These are phyloP conservation scores for Wakefieldia striispora DNA, from an alignment of 768 basidiomycete genomes.

Conservation along the genomic window DNA sequence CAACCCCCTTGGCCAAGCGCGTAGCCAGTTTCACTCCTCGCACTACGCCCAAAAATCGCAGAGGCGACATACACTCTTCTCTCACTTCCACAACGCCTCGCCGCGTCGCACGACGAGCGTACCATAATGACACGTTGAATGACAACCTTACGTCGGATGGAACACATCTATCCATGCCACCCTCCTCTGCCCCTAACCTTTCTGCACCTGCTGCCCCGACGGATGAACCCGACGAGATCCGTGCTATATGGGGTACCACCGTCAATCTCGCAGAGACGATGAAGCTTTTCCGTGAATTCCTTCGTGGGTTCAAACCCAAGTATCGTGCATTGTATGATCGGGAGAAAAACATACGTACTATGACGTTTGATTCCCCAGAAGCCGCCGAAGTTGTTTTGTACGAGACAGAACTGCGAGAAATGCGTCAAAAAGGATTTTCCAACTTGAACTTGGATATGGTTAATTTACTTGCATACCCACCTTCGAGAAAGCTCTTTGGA, in stretches of 20 bases:
- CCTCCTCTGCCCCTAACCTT: conserved; percentile 53
- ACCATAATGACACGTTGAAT: conserved; percentile 21
- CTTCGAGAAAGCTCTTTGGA: conserved; percentile 74
- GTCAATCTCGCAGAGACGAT: conserved; percentile 91
- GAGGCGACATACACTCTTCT: conserved; percentile 28
- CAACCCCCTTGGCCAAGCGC: conserved; percentile 46
- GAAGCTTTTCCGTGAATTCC: conserved; percentile 84
- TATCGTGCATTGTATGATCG: conserved; percentile 76
- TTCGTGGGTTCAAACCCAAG: conserved; percentile 91
- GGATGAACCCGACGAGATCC: conserved; percentile 79
- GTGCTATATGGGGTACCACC: conserved; percentile 97
- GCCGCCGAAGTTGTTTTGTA: conserved; percentile 72
- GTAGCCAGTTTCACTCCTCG: conserved; percentile 23
- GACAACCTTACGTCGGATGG: conserved; percentile 55
- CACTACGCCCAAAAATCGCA: conserved; percentile 46
- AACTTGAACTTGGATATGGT: conserved; percentile 88
- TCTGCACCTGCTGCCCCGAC: conserved; percentile 61
- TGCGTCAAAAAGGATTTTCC: conserved; percentile 90
- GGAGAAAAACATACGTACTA: conserved; percentile 51
- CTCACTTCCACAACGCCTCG: conserved; percentile 35
- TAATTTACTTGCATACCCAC: conserved; percentile 85
- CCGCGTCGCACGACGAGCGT: conserved; percentile 17
- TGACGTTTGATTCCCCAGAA: conserved; percentile 53
- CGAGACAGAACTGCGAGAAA: conserved; percentile 75
- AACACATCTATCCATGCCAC: conserved; percentile 53